These are phyloP conservation scores for Vigna unguiculata DNA, from an alignment of 306 rosid species.

Conservation along the genomic window DNA sequence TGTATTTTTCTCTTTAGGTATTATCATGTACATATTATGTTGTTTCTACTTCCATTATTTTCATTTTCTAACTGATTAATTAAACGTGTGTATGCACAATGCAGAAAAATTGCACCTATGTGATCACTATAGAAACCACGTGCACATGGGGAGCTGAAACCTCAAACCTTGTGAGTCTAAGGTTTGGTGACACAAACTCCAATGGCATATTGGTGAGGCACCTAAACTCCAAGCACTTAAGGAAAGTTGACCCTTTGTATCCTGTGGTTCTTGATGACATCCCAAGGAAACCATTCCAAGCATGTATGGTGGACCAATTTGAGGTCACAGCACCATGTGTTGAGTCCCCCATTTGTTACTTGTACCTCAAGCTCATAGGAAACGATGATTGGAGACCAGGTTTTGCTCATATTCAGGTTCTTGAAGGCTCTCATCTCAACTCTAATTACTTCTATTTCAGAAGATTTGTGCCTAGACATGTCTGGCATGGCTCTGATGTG, in stretches of 20 bases:
- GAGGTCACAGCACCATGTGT: conserved; percentile 69
- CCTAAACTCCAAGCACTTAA: conserved; percentile 66
- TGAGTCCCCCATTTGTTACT: conserved; percentile 66
- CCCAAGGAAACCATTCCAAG: conserved; percentile 79
- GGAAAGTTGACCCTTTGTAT: conserved; percentile 65
- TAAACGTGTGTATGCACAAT: background rate
- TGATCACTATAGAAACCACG: conserved; percentile 70
- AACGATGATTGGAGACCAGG: conserved; percentile 87
- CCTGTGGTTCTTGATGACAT: conserved; percentile 68
- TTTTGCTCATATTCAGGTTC: conserved; percentile 60
- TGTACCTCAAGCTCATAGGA: conserved; percentile 73
- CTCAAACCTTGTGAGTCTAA: conserved; percentile 65
- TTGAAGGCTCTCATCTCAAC: conserved; percentile 57
- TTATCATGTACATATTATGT: no score
- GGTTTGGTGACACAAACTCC: conserved; percentile 79
- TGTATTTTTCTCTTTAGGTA: no score
- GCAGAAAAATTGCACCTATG: conserved; percentile 70
- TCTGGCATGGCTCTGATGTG: conserved; percentile 80
- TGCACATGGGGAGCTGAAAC: conserved; percentile 87
- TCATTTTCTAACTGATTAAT: background rate
- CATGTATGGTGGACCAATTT: conserved; percentile 78
- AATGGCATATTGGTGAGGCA: conserved; percentile 66
- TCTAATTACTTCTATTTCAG: conserved; percentile 71
- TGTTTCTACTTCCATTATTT: background rate
- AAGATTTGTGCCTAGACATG: conserved; percentile 66